Evolutionary conservation across 495 filamentous ascomycete species (phyloP), one percentile per base, ranked within the genome.

Genomic region (Neurospora sp.): DNA sequence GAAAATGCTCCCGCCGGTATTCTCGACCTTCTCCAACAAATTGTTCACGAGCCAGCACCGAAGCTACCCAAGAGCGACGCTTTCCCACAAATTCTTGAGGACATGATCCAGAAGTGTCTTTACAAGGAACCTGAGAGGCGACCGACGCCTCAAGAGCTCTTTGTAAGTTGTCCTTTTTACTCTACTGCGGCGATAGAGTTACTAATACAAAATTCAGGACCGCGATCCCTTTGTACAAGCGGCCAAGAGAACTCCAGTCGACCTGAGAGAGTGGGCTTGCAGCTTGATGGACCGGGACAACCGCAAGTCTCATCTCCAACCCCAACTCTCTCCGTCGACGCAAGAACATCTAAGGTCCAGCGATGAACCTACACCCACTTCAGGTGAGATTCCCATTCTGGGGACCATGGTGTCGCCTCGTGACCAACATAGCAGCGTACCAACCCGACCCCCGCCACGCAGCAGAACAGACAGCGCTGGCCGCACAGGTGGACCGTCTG

Each of bases 101-200:
- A 97, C 71, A 96, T 98, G 88, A 94, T 98, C 71, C 93, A 94
- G 69, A 97, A 97, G 80, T 99, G 96, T 81, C 83, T 99, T 74
- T 87, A 92, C 78, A 99, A 99, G 82, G 89, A 89, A 68, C 90
- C 96, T 0, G 93, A 93, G 40, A 87, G 92, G 76, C 89, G 96
- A 44, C 96, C 96, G 27, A 97, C 96, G 0, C 96, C 96, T 5
- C 91, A 93, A 75, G 91, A 98, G 75, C 89, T 99, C 68, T 91
- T 85, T 78, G 89, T 91, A 82, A 83, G 89, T 42, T 5, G 40
- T 31, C 37, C n/a, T 16, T 68, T 38, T 46, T 40, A 38, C 27
- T 39, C 4, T 68, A 7, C 42, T 46, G 42, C 42, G 42, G 42
- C 6, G 12, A 27, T 31, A 22, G 20, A 41, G 70, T 79, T 78